Evolutionary conservation across 2,329 filamentous ascomycete genomes (phyloP).

Genomic region (Fusarium algeriense): DNA sequence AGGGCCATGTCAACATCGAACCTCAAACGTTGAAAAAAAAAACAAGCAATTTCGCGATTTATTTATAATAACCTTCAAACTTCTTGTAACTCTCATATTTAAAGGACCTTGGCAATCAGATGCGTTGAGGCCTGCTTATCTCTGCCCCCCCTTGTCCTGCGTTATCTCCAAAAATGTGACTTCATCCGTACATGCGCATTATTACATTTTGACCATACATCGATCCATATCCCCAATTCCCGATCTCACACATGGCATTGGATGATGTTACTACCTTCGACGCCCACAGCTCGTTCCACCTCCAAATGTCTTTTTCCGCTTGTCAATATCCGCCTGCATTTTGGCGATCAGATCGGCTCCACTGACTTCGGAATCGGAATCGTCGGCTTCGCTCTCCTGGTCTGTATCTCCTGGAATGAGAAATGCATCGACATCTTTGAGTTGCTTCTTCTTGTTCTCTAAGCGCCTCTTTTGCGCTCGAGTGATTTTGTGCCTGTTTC

Average conservation of each 20-base stretch:
- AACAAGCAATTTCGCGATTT: conserved; percentile 37
- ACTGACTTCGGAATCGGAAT: conserved; percentile 24
- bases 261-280: conserved; percentile 4
- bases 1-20: not conserved
- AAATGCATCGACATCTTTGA: conserved; percentile 36
- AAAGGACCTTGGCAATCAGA: conserved; percentile 3
- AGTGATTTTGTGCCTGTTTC: not conserved
- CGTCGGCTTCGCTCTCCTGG: conserved; percentile 27
- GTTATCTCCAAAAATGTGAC: conserved; percentile 15
- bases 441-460: conserved; percentile 16
- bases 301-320: conserved; percentile 12
- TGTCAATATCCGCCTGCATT: conserved; percentile 22
- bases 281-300: conserved; percentile 37
- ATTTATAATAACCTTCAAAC: conserved; percentile 14
- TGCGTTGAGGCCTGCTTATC: not conserved
- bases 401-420: conserved; percentile 39
- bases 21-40: conserved; percentile 1
- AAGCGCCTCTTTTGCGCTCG: not conserved
- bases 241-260: conserved; percentile 13
- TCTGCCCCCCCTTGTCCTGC: conserved; percentile 1
- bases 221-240: not conserved
- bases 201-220: conserved; percentile 14
- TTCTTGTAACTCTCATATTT: conserved; percentile 18
- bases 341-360: conserved; percentile 28
- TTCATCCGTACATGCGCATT: conserved; percentile 17